These are phyloP conservation scores for Davidsoniella neocaledoniae DNA, from an alignment of 2,329 filamentous ascomycete species.

Conservation along the genomic window DNA sequence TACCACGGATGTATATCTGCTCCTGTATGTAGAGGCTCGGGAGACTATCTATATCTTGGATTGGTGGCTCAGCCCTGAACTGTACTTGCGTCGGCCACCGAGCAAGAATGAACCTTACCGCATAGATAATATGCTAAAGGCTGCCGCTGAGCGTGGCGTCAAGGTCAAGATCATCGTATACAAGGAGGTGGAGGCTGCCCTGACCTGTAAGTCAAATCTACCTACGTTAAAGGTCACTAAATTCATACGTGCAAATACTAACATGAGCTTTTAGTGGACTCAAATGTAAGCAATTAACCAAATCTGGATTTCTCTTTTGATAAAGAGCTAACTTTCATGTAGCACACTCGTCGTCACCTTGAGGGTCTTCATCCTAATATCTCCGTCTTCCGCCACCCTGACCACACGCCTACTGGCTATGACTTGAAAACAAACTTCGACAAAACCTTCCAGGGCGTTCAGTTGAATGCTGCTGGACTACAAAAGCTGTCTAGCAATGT, in stretches of 20 bases:
- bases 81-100: slow-evolving; percentile 72
- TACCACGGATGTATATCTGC: neutral
- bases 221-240: slow-evolving; percentile 14
- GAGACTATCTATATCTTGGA: slow-evolving; percentile 75
- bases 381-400: slow-evolving; percentile 75
- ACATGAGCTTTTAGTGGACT: slow-evolving; percentile 20
- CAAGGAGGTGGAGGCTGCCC: slow-evolving; percentile 71
- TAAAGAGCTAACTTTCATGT: slow-evolving; percentile 12
- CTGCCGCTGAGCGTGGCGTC: slow-evolving; percentile 70
- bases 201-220: slow-evolving; percentile 48
- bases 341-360: slow-evolving; percentile 65
- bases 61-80: slow-evolving; percentile 80
- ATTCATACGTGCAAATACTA: slow-evolving; percentile 6
- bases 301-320: neutral
- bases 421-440: slow-evolving; percentile 52
- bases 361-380: slow-evolving; percentile 71
- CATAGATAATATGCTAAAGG: slow-evolving; percentile 65
- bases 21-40: slow-evolving; percentile 36
- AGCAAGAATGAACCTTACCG: slow-evolving; percentile 69
- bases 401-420: slow-evolving; percentile 62
- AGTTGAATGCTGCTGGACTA: slow-evolving; percentile 33
- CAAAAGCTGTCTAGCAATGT: slow-evolving; percentile 55
- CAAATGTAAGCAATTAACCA: slow-evolving; percentile 24
- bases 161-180: slow-evolving; percentile 77
- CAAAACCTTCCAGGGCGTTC: slow-evolving; percentile 34